Evolutionary conservation across 2,329 filamentous ascomycete genomes (phyloP).

Genomic region (Ampelomyces quisqualis): DNA sequence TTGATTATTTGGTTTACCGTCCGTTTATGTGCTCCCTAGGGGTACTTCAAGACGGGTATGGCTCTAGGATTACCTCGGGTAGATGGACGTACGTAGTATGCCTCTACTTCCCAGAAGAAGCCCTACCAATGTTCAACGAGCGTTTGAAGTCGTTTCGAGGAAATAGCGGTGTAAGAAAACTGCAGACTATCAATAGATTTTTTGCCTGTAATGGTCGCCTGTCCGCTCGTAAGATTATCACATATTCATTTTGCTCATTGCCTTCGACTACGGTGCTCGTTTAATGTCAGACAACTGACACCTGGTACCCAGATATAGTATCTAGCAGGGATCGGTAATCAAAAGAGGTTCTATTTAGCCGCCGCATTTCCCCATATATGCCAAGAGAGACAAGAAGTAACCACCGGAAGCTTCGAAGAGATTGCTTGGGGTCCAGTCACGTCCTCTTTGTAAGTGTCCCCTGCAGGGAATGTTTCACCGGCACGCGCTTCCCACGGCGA

Average conservation of each 20-base stretch:
- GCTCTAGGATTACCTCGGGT: too few species aligned
- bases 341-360: slow-evolving; percentile 15
- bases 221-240: neutral
- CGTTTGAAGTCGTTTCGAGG: too few species aligned
- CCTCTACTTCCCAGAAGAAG: too few species aligned
- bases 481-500: slow-evolving; percentile 5
- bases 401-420: slow-evolving; percentile 22
- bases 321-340: slow-evolving; percentile 6
- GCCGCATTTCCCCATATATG: slow-evolving; percentile 7
- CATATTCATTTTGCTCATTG: neutral
- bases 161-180: too few species aligned
- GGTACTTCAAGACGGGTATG: too few species aligned
- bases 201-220: too few species aligned
- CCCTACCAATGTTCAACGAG: too few species aligned
- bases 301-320: neutral
- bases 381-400: slow-evolving; percentile 19
- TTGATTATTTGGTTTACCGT: too few species aligned
- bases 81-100: too few species aligned
- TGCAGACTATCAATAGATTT: too few species aligned
- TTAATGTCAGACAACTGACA: slow-evolving; percentile 5
- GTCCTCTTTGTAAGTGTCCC: neutral
- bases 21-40: too few species aligned
- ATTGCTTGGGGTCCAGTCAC: slow-evolving; percentile 12
- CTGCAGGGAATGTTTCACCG: slow-evolving; percentile 4
- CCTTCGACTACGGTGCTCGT: neutral